Base-by-base conservation (phyloP, 2,329 filamentous ascomycete species). In the Colletotrichum orchidophilum region DNA sequence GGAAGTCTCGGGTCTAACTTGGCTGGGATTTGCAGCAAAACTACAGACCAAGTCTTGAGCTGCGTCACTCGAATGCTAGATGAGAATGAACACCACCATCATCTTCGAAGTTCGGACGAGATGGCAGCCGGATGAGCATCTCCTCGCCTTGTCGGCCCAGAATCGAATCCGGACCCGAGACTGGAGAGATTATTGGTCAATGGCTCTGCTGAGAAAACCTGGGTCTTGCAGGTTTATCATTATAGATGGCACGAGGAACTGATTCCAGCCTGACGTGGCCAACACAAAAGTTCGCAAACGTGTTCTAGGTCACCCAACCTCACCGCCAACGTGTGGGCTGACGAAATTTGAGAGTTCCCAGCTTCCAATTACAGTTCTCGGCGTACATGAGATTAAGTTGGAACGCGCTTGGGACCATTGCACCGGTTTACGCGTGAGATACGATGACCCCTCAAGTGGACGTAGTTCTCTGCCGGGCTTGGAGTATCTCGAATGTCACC, bases 351-450 rank as follows among this genome's bases (percentile, higher is more conserved):
- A 13, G 3, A 53, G 5, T 18, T 35, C 26, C 24, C 54, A 70
- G 54, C 33, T 70, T 53, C 66, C 61, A 21, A 31, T 60, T 70
- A 42, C 33, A 54, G 53, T 54, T 59, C 66, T 65, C 46, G 66
- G 66, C 66, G 26, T 60, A 63, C 66, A 39, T 58, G 39, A 52
- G 46, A 62, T 27, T 15, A 5, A 33, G 26, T 50, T 18, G 58
- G 15, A n/a, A 27, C 42, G 21, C 24, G 26, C 39, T 49, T 49
- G 39, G 54, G 29, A 13, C 31, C 31, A 26, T 21, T 13, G 27
- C 42, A 39, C 24, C 39, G 26, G 24, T 26, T 31, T 11, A 15
- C 35, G 26, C 11, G 15, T 26, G 39, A 27, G 26, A 13, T 33
- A 15, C 13, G 7, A 8, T 42, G 5, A 27, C 60, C 29, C 29